Evolutionary conservation across 2,329 filamentous ascomycete species (phyloP).

Genomic region (Iodosphaeria phyllophila): DNA sequence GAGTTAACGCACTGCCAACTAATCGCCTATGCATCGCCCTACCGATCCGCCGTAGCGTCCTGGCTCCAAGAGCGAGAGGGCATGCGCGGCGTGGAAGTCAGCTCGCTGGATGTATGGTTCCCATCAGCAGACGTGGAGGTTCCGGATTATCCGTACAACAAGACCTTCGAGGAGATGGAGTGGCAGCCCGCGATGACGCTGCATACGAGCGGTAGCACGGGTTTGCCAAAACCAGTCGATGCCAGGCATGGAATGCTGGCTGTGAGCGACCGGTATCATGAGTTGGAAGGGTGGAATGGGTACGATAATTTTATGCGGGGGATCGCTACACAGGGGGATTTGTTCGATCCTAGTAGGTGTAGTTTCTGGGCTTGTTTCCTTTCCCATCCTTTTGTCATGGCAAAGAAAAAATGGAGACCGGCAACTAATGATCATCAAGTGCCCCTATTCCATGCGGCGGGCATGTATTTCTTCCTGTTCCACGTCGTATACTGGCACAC

Average conservation of each 20-base stretch:
- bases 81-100: slow-evolving; percentile 19
- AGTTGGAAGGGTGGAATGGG: too few relatives aligned
- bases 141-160: slow-evolving; percentile 18
- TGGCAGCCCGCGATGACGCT: slow-evolving; percentile 22
- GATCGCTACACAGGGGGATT: too few relatives aligned
- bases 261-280: slow-evolving; percentile 11
- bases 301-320: too few relatives aligned
- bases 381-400: too few relatives aligned
- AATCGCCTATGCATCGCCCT: slow-evolving; percentile 15
- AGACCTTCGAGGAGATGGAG: slow-evolving; percentile 20
- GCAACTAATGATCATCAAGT: too few relatives aligned
- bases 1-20: slow-evolving; percentile 21
- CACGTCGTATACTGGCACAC: slow-evolving; percentile 13
- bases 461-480: slow-evolving; percentile 9
- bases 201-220: slow-evolving; percentile 27
- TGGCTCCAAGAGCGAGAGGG: slow-evolving; percentile 16
- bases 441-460: slow-evolving; percentile 21
- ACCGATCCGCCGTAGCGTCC: slow-evolving; percentile 14
- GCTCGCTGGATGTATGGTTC: slow-evolving; percentile 16
- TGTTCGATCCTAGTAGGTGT: too few relatives aligned
- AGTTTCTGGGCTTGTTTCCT: too few relatives aligned
- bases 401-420: too few relatives aligned
- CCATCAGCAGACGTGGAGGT: slow-evolving; percentile 14
- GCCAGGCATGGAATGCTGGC: slow-evolving; percentile 16
- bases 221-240: slow-evolving; percentile 25